Percentiles rank a stretch among this genome's conserved stretches.
These are phyloP conservation scores for Backusella australiensis DNA, from an alignment of 192 early-diverging fungal genomes.

Conservation along the genomic window DNA sequence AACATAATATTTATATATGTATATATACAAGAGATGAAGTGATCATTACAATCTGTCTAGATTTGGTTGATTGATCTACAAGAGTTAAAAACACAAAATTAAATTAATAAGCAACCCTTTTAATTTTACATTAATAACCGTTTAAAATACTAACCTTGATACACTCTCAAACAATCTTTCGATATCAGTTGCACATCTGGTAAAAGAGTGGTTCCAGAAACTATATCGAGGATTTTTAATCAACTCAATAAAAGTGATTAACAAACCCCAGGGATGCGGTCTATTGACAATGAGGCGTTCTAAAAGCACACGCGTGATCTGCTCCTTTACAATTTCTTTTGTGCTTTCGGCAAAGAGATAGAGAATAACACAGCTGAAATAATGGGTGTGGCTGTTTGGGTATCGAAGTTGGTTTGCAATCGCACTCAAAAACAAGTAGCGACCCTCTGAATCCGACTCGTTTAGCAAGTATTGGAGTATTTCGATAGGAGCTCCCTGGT, in stretches of 20 bases:
- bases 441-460: slow-evolving; percentile 79
- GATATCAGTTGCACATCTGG: slow-evolving; percentile 75
- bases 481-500: slow-evolving; percentile 72
- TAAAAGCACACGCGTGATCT: slow-evolving; percentile 90
- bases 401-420: slow-evolving; percentile 97
- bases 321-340: slow-evolving; percentile 87
- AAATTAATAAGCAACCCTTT: neutral
- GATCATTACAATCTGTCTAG: slow-evolving; percentile 15
- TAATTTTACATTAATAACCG: neutral
- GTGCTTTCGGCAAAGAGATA: slow-evolving; percentile 79
- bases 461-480: slow-evolving; percentile 78
- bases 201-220: slow-evolving; percentile 61
- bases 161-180: slow-evolving; percentile 78
- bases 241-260: slow-evolving; percentile 97
- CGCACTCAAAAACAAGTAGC: slow-evolving; percentile 87
- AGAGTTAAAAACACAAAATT: neutral
- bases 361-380: slow-evolving; percentile 87
- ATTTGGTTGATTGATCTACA: slow-evolving; percentile 40
- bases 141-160: slow-evolving; percentile 29
- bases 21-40: neutral
- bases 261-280: slow-evolving; percentile 96
- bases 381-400: slow-evolving; percentile 96
- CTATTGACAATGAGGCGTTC: slow-evolving; percentile 95
- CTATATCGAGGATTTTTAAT: slow-evolving; percentile 82
- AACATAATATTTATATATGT: neutral